Conservation (phyloP, 2,329 filamentous ascomycete genomes). For the Neobulgaria alba region DNA sequence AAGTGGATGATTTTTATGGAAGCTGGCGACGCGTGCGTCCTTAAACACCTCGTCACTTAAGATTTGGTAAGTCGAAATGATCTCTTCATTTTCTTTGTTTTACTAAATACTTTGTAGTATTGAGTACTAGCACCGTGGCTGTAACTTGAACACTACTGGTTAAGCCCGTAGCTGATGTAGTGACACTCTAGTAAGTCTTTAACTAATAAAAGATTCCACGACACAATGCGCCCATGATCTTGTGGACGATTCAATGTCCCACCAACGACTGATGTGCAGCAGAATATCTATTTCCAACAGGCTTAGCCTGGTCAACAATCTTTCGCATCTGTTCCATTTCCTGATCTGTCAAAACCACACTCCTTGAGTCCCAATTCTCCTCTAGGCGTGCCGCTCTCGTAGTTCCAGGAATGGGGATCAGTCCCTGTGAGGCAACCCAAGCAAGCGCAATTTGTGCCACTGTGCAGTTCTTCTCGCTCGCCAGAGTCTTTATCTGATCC, state of each 20-base stretch:
- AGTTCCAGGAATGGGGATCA: conserved; percentile 40
- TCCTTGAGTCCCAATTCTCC: conserved; percentile 27
- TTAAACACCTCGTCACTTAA: too few species aligned
- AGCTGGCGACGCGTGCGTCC: too few species aligned
- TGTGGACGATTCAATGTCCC: conserved; percentile 11
- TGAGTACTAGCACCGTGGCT: too few species aligned
- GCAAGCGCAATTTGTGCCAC: conserved; percentile 45
- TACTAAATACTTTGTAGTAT: too few species aligned
- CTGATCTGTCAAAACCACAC: conserved; percentile 21
- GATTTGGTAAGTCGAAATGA: too few species aligned
- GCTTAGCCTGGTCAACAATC: conserved; percentile 14
- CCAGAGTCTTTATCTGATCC: conserved; percentile 2
- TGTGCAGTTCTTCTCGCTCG: conserved; percentile 35
- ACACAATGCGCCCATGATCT: too few species aligned
- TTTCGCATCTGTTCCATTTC: conserved; percentile 20
- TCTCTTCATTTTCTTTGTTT: too few species aligned
- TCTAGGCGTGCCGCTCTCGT: conserved; percentile 33
- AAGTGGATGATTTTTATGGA: too few species aligned
- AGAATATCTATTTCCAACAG: conserved; percentile 7
- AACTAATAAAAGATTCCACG: too few species aligned
- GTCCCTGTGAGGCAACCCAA: conserved; percentile 44
- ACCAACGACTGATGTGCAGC: conserved; percentile 1
- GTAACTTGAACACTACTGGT: too few species aligned
- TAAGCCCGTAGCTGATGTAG: too few species aligned
- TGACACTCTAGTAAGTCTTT: too few species aligned